Percentiles rank a stretch among this genome's conserved stretches.
These are phyloP conservation scores for Nicotiana noctiflora DNA, from an alignment of 257 asterid genomes.

Conservation along the genomic window DNA sequence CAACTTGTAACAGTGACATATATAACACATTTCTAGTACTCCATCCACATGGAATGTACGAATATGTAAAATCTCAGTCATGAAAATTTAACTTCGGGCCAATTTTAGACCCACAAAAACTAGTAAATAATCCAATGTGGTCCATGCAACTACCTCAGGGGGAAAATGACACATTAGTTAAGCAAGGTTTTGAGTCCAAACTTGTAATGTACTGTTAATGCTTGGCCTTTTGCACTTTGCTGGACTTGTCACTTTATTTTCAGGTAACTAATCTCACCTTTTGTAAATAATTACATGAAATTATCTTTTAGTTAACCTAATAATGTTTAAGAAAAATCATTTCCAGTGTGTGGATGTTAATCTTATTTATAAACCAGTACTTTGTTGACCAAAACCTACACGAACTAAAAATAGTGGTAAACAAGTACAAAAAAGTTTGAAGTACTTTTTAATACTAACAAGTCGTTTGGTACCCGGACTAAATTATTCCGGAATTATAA, in stretches of 20 bases:
- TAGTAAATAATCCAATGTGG: not conserved
- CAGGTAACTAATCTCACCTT: too few species aligned
- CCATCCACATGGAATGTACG: not conserved
- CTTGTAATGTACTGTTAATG: not conserved
- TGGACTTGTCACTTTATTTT: not conserved
- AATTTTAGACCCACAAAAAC: not conserved
- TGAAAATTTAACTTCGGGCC: not conserved
- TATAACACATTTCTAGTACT: not conserved
- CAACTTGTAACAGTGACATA: not conserved
- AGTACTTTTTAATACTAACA: too few species aligned
- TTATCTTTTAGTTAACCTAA: too few species aligned
- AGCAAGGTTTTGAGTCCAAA: not conserved
- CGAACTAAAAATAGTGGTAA: too few species aligned
- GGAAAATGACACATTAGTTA: not conserved
- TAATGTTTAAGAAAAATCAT: too few species aligned
- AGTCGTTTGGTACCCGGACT: too few species aligned
- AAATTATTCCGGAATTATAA: too few species aligned
- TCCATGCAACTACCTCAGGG: not conserved
- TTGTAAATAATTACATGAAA: too few species aligned
- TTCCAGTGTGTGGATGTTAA: too few species aligned
- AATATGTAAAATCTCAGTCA: not conserved
- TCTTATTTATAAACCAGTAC: too few species aligned
- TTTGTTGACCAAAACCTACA: too few species aligned
- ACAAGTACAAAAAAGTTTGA: too few species aligned
- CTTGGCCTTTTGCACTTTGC: not conserved